Conservation (phyloP, 768 basidiomycete species). For the Boletus vermiculosoides region DNA sequence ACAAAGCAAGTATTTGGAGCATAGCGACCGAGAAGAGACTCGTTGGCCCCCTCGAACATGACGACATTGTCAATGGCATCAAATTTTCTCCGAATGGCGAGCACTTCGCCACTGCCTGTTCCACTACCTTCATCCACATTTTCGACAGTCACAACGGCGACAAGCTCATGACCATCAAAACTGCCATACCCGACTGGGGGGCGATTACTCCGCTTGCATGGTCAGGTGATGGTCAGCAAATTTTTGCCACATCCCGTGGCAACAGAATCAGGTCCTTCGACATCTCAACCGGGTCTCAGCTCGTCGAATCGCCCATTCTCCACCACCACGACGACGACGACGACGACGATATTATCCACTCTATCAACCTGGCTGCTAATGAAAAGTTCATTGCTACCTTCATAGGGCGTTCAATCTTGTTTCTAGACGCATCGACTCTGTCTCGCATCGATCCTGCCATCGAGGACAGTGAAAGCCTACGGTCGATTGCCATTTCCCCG, state of each 20-base stretch:
- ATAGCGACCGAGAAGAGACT: not conserved
- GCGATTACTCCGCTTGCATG: not conserved
- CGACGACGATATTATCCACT: too few relatives aligned
- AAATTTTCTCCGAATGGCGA: not conserved
- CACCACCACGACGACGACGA: too few relatives aligned
- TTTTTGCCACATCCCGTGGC: not conserved
- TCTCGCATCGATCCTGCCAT: too few relatives aligned
- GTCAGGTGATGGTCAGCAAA: not conserved
- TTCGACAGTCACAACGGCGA: not conserved
- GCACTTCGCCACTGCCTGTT: not conserved
- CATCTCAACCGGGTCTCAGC: too few relatives aligned
- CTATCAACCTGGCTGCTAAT: too few relatives aligned
- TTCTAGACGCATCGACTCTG: too few relatives aligned
- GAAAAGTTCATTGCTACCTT: too few relatives aligned
- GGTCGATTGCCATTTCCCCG: too few relatives aligned
- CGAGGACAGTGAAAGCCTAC: too few relatives aligned
- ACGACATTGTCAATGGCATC: not conserved
- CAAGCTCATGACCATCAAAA: not conserved
- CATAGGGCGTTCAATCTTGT: too few relatives aligned
- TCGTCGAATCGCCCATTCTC: too few relatives aligned
- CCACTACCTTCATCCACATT: not conserved
- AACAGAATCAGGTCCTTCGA: not conserved
- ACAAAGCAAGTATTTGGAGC: not conserved
- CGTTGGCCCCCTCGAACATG: not conserved
- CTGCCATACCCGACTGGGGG: not conserved